Conservation (phyloP, 1,139 yeast species). For the Lodderomyces margitis region DNA sequence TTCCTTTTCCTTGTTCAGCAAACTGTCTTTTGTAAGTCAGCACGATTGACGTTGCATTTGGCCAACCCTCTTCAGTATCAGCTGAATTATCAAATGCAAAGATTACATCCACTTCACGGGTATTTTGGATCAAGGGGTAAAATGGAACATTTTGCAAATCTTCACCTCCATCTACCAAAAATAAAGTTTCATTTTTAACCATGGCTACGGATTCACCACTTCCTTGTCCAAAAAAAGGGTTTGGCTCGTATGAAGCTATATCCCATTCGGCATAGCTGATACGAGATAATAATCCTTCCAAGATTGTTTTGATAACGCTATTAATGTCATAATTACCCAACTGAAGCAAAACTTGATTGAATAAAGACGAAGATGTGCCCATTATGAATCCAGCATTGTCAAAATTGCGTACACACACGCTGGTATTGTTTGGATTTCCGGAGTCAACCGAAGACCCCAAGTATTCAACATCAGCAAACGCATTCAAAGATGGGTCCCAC, state of each 20-base stretch:
- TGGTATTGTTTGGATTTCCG: constrained; percentile 25
- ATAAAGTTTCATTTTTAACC: constrained; percentile 42
- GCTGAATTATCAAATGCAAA: constrained; percentile 87
- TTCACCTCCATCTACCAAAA: constrained; percentile 88
- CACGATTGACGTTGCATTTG: constrained; percentile 71
- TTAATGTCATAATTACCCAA: constrained; percentile 25
- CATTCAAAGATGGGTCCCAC: constrained; percentile 41
- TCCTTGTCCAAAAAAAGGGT: constrained; percentile 33
- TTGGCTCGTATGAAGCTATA: constrained; percentile 41
- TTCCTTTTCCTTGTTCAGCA: constrained; percentile 36
- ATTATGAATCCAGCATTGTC: constrained; percentile 47
- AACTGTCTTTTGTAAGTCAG: constrained; percentile 53
- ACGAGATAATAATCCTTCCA: constrained; percentile 15
- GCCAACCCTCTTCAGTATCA: constrained; percentile 68
- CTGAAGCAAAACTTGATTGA: constrained; percentile 34
- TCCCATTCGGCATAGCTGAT: constrained; percentile 32
- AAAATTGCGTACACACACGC: constrained; percentile 32
- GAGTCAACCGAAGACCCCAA: constrained; percentile 33
- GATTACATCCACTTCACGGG: constrained; percentile 71
- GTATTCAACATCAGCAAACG: constrained; percentile 33
- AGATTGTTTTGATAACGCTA: constrained; percentile 25
- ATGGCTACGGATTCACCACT: constrained; percentile 24
- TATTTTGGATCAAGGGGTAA: constrained; percentile 69
- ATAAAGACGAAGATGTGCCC: constrained; percentile 47
- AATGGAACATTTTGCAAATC: constrained; percentile 79